Conservation (phyloP, 805 yeast genomes). For the Lachancea sp. region DNA sequence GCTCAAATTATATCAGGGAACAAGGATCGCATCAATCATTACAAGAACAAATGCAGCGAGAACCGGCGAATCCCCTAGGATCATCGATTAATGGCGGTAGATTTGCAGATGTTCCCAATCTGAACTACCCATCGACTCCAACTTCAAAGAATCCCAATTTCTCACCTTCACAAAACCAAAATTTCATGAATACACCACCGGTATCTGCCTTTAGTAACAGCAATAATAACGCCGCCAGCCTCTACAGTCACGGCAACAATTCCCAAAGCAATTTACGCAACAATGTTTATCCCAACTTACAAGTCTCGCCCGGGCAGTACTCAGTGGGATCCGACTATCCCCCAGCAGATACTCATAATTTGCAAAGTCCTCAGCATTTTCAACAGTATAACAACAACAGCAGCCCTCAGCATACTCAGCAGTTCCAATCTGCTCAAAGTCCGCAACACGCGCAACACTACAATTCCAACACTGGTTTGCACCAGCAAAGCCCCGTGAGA, state of each 20-base stretch:
- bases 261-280: slow-evolving; percentile 20
- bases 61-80: slow-evolving; percentile 10
- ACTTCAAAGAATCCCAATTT: slow-evolving; percentile 13
- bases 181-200: slow-evolving; percentile 21
- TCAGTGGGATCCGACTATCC: slow-evolving; percentile 26
- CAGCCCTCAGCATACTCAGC: slow-evolving; percentile 10
- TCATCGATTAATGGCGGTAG: slow-evolving; percentile 13
- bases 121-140: slow-evolving; percentile 31
- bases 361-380: slow-evolving; percentile 22
- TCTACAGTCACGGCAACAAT: slow-evolving; percentile 27
- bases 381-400: slow-evolving; percentile 13
- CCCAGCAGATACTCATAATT: slow-evolving; percentile 15
- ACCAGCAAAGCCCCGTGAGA: slow-evolving; percentile 19
- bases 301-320: slow-evolving; percentile 27
- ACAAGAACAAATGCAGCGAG: slow-evolving; percentile 25
- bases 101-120: slow-evolving; percentile 28
- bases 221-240: slow-evolving; percentile 14
- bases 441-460: slow-evolving; percentile 11
- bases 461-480: neutral
- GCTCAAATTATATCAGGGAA: slow-evolving; percentile 33
- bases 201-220: slow-evolving; percentile 17
- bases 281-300: slow-evolving; percentile 14
- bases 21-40: slow-evolving; percentile 37
- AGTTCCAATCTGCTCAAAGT: slow-evolving; percentile 1
- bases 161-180: slow-evolving; percentile 12